phyloP scores from a whole-genome alignment of 345 rosid species.

The Laguncularia racemosa region DNA sequence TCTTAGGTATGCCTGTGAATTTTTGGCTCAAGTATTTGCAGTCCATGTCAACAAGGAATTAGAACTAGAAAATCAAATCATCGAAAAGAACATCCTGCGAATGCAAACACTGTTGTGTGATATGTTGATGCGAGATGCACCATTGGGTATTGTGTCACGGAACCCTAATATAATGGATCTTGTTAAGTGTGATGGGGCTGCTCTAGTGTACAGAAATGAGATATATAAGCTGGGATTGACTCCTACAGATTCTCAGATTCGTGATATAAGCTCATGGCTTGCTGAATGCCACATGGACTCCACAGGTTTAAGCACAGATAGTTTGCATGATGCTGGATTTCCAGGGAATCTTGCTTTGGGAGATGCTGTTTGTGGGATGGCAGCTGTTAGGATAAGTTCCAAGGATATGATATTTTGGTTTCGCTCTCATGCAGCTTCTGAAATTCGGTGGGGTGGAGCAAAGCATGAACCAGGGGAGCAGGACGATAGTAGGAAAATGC shows the following conservation, averaged over 20 bases:
- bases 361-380: constrained; percentile 91
- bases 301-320: constrained; percentile 90
- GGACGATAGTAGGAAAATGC: constrained; percentile 83
- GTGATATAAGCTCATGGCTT: constrained; percentile 65
- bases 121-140: constrained; percentile 94
- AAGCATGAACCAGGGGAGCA: constrained; percentile 70
- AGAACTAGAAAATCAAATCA: constrained; percentile 70
- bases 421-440: constrained; percentile 81
- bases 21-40: constrained; percentile 89
- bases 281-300: constrained; percentile 79
- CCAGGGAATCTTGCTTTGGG: constrained; percentile 63
- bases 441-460: constrained; percentile 94
- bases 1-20: constrained; percentile 93
- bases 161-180: constrained; percentile 89
- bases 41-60: constrained; percentile 88
- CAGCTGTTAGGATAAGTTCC: constrained; percentile 77
- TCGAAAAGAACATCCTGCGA: constrained; percentile 83
- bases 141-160: constrained; percentile 79
- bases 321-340: constrained; percentile 86
- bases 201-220: constrained; percentile 57
- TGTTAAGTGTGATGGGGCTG: constrained; percentile 95
- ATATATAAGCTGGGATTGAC: constrained; percentile 63
- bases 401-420: constrained; percentile 90
- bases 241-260: constrained; percentile 66
- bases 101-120: constrained; percentile 92